phyloP scores from a whole-genome alignment of 2,329 filamentous ascomycete species.

The Aspergillus hiratsukae region DNA sequence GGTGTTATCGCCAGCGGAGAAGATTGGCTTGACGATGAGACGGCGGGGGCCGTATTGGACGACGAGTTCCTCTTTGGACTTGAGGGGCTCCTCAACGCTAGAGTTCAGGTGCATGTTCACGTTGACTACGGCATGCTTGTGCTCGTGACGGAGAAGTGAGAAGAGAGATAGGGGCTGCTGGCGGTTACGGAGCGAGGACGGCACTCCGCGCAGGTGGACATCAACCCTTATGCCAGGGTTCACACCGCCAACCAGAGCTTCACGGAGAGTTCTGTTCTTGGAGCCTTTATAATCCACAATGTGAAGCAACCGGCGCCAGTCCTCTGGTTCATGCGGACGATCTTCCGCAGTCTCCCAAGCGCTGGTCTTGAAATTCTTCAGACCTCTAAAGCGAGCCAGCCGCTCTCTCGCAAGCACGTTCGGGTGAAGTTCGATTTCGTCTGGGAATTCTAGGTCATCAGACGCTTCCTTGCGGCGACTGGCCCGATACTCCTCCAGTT shows the following conservation, averaged over 20 bases:
- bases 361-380: conserved; percentile 87
- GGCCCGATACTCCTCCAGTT: conserved; percentile 75
- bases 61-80: conserved; percentile 87
- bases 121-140: conserved; percentile 88
- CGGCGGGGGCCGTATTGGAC: conserved; percentile 86
- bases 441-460: conserved; percentile 92
- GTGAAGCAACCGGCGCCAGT: conserved; percentile 81
- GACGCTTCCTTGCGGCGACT: conserved; percentile 75
- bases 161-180: conserved; percentile 67
- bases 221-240: conserved; percentile 77
- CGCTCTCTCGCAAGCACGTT: conserved; percentile 81
- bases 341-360: conserved; percentile 89
- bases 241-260: conserved; percentile 85
- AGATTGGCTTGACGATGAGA: conserved; percentile 82
- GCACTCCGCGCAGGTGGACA: conserved; percentile 64
- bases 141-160: conserved; percentile 86
- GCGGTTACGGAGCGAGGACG: conserved; percentile 48
- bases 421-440: conserved; percentile 92
- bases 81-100: conserved; percentile 70
- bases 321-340: conserved; percentile 76
- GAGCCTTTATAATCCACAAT: conserved; percentile 87
- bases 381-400: conserved; percentile 76
- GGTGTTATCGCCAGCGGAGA: conserved; percentile 82
- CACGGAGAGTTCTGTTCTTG: conserved; percentile 69
- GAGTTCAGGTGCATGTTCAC: conserved; percentile 82